Percentiles rank a stretch among this genome's conserved stretches.
phyloP scores from a whole-genome alignment of 192 early-diverging fungal genomes.

The Diversispora eburnea region DNA sequence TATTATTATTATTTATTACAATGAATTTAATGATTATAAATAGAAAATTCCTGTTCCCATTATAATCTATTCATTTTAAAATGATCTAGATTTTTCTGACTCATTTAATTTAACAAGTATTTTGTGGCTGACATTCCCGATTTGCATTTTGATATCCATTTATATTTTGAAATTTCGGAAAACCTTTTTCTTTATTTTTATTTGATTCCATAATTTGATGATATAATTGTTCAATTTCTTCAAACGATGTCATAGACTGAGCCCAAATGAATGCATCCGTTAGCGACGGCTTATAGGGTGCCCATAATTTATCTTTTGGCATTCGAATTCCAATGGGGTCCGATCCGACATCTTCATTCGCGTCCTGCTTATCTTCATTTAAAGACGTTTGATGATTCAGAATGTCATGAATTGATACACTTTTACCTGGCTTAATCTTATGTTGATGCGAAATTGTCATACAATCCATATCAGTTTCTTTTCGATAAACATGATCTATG shows the following conservation, averaged over 20 bases:
- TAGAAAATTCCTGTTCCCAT: too few relatives aligned
- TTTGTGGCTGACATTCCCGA: too few relatives aligned
- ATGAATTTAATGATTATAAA: too few relatives aligned
- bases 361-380: background rate
- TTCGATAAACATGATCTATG: constrained; percentile 84
- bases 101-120: too few relatives aligned
- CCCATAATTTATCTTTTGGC: background rate
- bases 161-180: too few relatives aligned
- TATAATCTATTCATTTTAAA: too few relatives aligned
- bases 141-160: too few relatives aligned
- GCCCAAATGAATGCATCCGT: constrained; percentile 28
- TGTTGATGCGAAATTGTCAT: constrained; percentile 74
- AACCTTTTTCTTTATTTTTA: too few relatives aligned
- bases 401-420: constrained; percentile 39
- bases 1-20: too few relatives aligned
- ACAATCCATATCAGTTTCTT: constrained; percentile 87
- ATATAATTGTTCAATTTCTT: constrained; percentile 32
- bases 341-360: background rate
- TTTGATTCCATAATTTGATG: constrained; percentile 3
- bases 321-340: background rate
- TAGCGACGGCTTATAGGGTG: background rate
- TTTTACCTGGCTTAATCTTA: constrained; percentile 52
- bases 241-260: constrained; percentile 29
- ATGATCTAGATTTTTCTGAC: too few relatives aligned
- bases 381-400: constrained; percentile 21